Percentiles rank a stretch among this genome's conserved stretches.
These are phyloP conservation scores for Backusella macrospora DNA, from an alignment of 192 early-diverging fungal genomes.

Conservation along the genomic window DNA sequence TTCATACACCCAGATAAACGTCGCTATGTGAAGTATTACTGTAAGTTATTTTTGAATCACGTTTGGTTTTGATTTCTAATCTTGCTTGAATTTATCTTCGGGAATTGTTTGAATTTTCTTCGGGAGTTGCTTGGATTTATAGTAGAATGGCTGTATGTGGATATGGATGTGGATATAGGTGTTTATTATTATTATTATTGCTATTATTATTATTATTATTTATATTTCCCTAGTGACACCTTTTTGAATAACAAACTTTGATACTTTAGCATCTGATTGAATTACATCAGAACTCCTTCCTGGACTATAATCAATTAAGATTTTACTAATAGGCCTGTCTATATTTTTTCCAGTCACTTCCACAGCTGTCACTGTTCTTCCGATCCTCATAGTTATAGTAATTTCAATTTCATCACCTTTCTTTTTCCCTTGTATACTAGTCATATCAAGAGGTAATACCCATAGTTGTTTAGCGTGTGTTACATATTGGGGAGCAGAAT, in stretches of 20 bases:
- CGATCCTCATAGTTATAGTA: neutral
- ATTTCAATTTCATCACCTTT: neutral
- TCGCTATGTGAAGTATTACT: no score
- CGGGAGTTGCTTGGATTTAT: no score
- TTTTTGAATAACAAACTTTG: conserved; percentile 4
- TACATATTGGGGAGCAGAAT: neutral
- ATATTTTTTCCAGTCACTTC: neutral
- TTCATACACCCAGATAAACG: no score
- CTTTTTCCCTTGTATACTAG: neutral
- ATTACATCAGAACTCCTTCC: conserved; percentile 2
- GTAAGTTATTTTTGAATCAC: no score
- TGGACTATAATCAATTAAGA: neutral
- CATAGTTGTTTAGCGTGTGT: neutral
- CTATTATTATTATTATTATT: neutral
- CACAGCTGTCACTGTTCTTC: neutral
- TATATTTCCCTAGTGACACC: neutral
- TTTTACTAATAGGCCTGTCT: neutral
- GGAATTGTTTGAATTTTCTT: no score
- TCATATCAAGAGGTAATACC: neutral
- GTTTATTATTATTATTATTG: no score
- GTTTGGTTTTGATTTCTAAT: no score
- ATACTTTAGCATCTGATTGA: neutral
- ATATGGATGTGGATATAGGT: no score
- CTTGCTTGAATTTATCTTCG: no score
- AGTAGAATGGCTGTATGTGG: no score